Evolutionary conservation across 225 moss, liverwort and hornwort genomes (phyloP).

Genomic region (Neckera pumila): DNA sequence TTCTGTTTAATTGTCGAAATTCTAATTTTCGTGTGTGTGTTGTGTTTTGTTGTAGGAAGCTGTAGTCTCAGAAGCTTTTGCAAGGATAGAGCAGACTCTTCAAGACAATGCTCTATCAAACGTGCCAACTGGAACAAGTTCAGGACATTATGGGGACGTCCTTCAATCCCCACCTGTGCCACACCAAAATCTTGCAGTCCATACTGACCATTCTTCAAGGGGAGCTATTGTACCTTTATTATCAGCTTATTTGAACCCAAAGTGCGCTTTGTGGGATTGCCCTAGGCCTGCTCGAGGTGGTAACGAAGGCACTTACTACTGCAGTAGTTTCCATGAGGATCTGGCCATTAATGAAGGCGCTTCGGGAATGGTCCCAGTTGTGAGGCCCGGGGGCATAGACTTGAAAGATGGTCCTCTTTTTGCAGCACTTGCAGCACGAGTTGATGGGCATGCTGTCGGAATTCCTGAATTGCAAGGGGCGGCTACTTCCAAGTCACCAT

Average conservation of each 20-base stretch:
- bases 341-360: conserved; percentile 49
- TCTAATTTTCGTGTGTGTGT: neutral
- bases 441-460: conserved; percentile 44
- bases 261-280: conserved; percentile 58
- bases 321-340: conserved; percentile 52
- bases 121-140: conserved; percentile 8
- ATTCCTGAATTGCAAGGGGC: conserved; percentile 54
- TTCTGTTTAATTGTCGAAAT: neutral
- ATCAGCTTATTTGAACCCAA: conserved; percentile 30
- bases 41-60: neutral
- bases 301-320: conserved; percentile 32
- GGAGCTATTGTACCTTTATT: conserved; percentile 14
- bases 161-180: conserved; percentile 7
- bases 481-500: conserved; percentile 49
- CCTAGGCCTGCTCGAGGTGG: conserved; percentile 44
- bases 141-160: conserved; percentile 7
- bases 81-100: conserved; percentile 20
- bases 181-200: neutral
- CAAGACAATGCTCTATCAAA: conserved; percentile 9
- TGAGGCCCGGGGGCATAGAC: conserved; percentile 52
- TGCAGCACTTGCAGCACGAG: conserved; percentile 40
- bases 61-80: conserved; percentile 28
- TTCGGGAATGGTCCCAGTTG: conserved; percentile 43
- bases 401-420: conserved; percentile 57
- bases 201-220: neutral